Percentiles rank a stretch among this genome's conserved stretches.
Conservation (phyloP, 2,329 filamentous ascomycete genomes). For the Volutella citrinella region DNA sequence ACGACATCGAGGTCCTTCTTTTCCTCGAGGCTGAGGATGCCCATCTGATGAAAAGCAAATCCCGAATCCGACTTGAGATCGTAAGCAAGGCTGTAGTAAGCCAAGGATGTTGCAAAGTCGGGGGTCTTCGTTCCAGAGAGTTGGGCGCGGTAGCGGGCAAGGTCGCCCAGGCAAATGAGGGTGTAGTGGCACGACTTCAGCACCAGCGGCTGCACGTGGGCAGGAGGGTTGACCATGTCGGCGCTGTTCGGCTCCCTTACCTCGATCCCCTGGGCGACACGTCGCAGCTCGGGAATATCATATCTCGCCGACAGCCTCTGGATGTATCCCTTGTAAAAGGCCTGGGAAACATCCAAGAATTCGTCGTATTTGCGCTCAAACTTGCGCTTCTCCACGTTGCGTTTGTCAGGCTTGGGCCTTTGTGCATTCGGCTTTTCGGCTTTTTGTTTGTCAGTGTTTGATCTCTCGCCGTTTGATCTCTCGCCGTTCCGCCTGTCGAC, state of each 20-base stretch:
- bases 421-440: constrained; percentile 20
- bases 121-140: constrained; percentile 64
- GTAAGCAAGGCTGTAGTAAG: constrained; percentile 81
- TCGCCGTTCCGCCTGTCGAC: constrained; percentile 21
- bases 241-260: constrained; percentile 23
- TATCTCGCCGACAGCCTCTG: constrained; percentile 68
- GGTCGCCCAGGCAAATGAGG: constrained; percentile 82
- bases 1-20: constrained; percentile 79
- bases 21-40: constrained; percentile 77
- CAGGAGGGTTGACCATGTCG: constrained; percentile 41
- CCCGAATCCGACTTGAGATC: constrained; percentile 77
- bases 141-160: constrained; percentile 81
- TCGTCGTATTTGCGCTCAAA: constrained; percentile 76
- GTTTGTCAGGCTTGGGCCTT: constrained; percentile 22
- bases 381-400: constrained; percentile 64
- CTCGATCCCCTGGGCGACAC: constrained; percentile 40
- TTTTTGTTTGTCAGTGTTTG: constrained; percentile 21
- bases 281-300: constrained; percentile 48
- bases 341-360: constrained; percentile 84
- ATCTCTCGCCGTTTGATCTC: constrained; percentile 16
- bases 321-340: constrained; percentile 85
- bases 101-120: constrained; percentile 75
- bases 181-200: constrained; percentile 76
- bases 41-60: constrained; percentile 84
- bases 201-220: constrained; percentile 56